Evolutionary conservation across 345 rosid species (phyloP).

Genomic region (Odontarrhena argentea): DNA sequence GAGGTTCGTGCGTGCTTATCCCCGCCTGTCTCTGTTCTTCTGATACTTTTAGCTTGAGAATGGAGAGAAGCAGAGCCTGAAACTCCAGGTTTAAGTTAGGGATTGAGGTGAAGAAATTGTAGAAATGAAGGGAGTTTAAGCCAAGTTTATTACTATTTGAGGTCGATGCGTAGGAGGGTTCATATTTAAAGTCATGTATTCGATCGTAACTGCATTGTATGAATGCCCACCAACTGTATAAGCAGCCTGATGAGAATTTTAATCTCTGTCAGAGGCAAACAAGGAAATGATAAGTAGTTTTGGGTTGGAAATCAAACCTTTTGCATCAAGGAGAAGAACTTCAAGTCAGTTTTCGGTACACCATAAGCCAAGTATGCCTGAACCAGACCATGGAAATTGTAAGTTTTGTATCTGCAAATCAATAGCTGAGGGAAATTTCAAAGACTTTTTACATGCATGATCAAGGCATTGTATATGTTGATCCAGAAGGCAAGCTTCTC

Average conservation of each 20-base stretch:
- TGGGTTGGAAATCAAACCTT: conserved; percentile 55
- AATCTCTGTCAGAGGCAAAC: conserved; percentile 29
- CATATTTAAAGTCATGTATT: conserved; percentile 78
- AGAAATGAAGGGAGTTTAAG: conserved; percentile 13
- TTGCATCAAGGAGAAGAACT: conserved; percentile 94
- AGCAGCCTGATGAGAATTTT: conserved; percentile 63
- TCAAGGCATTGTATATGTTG: conserved; percentile 90
- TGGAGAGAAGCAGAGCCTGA: conserved; percentile 87
- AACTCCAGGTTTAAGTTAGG: conserved; percentile 44
- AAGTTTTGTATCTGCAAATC: conserved; percentile 13
- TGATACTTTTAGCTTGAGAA: conserved; percentile 77
- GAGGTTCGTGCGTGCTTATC: conserved; percentile 61
- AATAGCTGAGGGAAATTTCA: neutral
- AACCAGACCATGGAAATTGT: conserved; percentile 3
- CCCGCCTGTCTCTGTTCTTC: conserved; percentile 72
- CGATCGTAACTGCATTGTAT: conserved; percentile 77
- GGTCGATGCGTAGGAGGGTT: conserved; percentile 85
- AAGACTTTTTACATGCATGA: conserved; percentile 72
- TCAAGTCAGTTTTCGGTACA: conserved; percentile 87
- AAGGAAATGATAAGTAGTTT: conserved; percentile 24
- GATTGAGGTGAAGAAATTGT: conserved; percentile 41
- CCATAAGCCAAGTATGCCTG: conserved; percentile 98
- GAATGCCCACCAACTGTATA: conserved; percentile 94
- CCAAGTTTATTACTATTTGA: conserved; percentile 58
- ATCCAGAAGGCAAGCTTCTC: conserved; percentile 99